A percentile compares a stretch with the other conserved stretches of the same genome.
Evolutionary conservation across 2,329 filamentous ascomycete genomes (phyloP).

Genomic region (Trichoderma sp.): DNA sequence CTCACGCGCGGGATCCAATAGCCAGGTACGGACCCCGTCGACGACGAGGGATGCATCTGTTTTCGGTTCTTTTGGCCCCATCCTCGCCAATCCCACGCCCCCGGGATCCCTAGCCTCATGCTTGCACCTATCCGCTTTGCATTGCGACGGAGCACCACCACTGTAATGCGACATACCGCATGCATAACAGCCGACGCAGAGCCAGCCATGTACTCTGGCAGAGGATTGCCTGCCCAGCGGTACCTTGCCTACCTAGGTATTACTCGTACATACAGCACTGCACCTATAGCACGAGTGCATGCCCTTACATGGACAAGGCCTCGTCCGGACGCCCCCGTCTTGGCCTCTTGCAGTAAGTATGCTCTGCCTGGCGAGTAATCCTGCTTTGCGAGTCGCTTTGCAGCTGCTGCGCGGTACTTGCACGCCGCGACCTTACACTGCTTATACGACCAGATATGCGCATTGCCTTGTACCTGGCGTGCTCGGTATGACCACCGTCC

Average conservation of each 20-base stretch:
- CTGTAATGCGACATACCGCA: constrained; percentile 15
- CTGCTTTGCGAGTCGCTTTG: neutral
- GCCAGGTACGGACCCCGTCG: constrained; percentile 26
- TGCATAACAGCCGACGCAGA: constrained; percentile 23
- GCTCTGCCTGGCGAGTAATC: neutral
- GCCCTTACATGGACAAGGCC: constrained; percentile 14
- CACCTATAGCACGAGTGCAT: neutral
- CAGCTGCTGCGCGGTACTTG: neutral
- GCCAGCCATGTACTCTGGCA: neutral
- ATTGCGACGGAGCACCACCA: neutral
- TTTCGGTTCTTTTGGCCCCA: constrained; percentile 23
- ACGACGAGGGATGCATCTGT: constrained; percentile 20
- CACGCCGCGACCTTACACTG: neutral
- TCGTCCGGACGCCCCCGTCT: constrained; percentile 19
- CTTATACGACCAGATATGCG: neutral
- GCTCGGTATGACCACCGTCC: constrained; percentile 24
- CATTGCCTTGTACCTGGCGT: constrained; percentile 24
- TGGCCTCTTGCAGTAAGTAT: neutral
- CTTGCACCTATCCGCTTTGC: constrained; percentile 18
- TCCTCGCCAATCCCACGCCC: constrained; percentile 27
- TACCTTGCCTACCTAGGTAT: neutral
- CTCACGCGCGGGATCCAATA: constrained; percentile 25
- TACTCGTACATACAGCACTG: neutral
- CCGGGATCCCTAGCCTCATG: constrained; percentile 26
- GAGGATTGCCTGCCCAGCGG: neutral